Evolutionary conservation across 2,329 filamentous ascomycete genomes (phyloP).

Genomic region (Aureobasidium leucospermi): DNA sequence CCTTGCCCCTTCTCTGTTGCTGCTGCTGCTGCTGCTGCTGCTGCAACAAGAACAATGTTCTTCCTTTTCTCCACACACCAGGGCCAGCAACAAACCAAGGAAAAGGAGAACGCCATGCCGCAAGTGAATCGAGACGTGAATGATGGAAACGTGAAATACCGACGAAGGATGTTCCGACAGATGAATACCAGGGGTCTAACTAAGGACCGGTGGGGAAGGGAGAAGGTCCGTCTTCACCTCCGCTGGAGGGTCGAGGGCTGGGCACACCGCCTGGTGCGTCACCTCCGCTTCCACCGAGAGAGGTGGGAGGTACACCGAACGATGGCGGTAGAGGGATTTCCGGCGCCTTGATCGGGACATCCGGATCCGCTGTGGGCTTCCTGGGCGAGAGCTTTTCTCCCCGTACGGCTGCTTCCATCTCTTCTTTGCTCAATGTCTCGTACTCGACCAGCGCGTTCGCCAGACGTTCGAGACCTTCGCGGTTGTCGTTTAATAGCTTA

Average conservation of each 20-base stretch:
- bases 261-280: slow-evolving; percentile 2
- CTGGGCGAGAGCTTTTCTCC: slow-evolving; percentile 71
- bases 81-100: too few species aligned
- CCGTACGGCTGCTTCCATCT: slow-evolving; percentile 82
- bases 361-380: slow-evolving; percentile 53
- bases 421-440: slow-evolving; percentile 80
- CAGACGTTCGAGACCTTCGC: slow-evolving; percentile 78
- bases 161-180: neutral
- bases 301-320: slow-evolving; percentile 7
- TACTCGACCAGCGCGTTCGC: slow-evolving; percentile 89
- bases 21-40: too few species aligned
- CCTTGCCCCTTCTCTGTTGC: too few species aligned
- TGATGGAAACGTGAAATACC: neutral
- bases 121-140: neutral
- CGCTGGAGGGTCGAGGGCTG: neutral
- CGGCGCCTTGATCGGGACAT: slow-evolving; percentile 62
- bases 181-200: neutral
- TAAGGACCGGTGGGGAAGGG: slow-evolving; percentile 11
- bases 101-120: neutral
- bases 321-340: slow-evolving; percentile 26
- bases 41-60: too few species aligned
- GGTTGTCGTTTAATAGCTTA: slow-evolving; percentile 63
- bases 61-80: too few species aligned
- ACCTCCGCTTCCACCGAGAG: neutral
- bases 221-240: slow-evolving; percentile 11